Evolutionary conservation across 768 basidiomycete species (phyloP).

Genomic region (Agaricus blazei): DNA sequence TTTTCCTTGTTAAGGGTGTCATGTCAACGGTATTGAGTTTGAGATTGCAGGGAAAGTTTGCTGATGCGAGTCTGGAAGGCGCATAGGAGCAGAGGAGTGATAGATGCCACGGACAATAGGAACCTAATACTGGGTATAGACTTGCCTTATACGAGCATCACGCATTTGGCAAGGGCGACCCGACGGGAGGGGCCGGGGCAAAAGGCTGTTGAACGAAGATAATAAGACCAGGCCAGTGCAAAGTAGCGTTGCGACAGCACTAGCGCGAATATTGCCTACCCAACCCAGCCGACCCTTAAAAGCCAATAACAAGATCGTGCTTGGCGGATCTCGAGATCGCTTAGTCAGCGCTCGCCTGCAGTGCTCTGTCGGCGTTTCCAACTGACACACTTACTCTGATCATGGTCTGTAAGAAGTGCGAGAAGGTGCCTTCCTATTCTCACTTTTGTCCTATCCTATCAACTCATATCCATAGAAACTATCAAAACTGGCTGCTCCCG

Average conservation of each 20-base stretch:
- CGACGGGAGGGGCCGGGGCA: conserved; percentile 24
- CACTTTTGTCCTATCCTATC: conserved; percentile 14
- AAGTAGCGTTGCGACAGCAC: conserved; percentile 28
- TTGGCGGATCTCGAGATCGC: conserved; percentile 10
- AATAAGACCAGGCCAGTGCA: conserved; percentile 33
- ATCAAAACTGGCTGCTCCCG: conserved; percentile 84
- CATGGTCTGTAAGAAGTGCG: conserved; percentile 91
- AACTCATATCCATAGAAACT: conserved; percentile 61
- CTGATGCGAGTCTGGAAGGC: conserved; percentile 28
- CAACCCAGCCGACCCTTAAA: background rate
- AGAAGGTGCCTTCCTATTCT: conserved; percentile 44
- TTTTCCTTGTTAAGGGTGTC: conserved; percentile 39
- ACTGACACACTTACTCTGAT: conserved; percentile 15
- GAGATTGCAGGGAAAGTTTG: conserved; percentile 31
- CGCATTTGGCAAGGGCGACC: conserved; percentile 32
- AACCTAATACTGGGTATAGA: conserved; percentile 36
- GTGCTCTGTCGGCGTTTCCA: conserved; percentile 10
- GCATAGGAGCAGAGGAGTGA: conserved; percentile 28
- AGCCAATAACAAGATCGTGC: background rate
- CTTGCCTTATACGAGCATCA: conserved; percentile 30
- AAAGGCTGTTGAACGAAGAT: conserved; percentile 22
- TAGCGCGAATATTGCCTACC: conserved; percentile 6
- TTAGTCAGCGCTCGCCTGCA: conserved; percentile 7
- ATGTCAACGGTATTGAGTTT: conserved; percentile 50
- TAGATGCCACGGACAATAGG: conserved; percentile 44